Conservation (phyloP, 2,329 filamentous ascomycete species). For the Fusarium oligoseptatum region DNA sequence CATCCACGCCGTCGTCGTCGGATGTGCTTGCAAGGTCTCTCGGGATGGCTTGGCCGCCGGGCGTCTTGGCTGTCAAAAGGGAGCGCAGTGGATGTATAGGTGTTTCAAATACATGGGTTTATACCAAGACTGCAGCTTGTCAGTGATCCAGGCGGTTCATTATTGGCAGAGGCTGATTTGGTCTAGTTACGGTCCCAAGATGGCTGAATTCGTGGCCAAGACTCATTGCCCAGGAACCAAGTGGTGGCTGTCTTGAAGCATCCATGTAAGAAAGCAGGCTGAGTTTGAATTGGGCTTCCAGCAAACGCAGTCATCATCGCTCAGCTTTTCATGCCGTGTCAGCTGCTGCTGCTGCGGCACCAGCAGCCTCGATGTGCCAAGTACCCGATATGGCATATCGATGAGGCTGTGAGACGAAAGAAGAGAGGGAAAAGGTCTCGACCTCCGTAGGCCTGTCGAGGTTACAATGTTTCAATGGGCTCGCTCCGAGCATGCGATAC, state of each 20-base stretch:
- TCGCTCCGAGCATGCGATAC: not conserved
- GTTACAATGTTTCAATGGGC: constrained; percentile 2
- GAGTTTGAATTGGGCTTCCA: not conserved
- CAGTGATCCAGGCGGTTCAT: not conserved
- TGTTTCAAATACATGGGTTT: constrained; percentile 2
- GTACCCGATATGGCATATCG: not conserved
- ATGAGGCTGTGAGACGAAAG: not conserved
- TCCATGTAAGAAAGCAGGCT: constrained; percentile 4
- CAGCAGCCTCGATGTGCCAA: constrained; percentile 1
- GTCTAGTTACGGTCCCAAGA: not conserved
- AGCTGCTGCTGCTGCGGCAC: not conserved
- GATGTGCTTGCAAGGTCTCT: not conserved
- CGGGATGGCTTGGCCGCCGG: not conserved
- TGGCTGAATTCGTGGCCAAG: not conserved
- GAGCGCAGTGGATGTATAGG: constrained; percentile 14
- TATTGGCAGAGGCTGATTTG: not conserved
- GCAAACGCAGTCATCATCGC: constrained; percentile 1
- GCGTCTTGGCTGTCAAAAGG: constrained; percentile 1
- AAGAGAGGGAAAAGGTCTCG: not conserved
- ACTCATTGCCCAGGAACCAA: not conserved
- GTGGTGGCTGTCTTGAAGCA: not conserved
- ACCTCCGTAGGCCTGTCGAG: not conserved
- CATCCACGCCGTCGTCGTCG: constrained; percentile 10
- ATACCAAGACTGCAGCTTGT: not conserved
- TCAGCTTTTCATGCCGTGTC: not conserved